These are phyloP conservation scores for Talaromyces sp. DNA, from an alignment of 2,329 filamentous ascomycete species.

Conservation along the genomic window DNA sequence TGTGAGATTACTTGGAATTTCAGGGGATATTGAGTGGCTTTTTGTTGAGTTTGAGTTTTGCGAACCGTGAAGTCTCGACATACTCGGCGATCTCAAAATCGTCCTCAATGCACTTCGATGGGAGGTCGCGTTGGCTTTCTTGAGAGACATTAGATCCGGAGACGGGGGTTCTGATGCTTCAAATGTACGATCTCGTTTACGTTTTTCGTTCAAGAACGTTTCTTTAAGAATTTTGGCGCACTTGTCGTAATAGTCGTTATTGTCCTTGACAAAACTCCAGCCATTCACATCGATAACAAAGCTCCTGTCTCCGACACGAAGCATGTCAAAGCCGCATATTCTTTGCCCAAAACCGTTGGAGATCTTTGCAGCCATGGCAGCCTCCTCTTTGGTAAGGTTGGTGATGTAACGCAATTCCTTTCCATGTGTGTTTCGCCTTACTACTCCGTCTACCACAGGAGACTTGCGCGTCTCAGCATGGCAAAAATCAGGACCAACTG, in stretches of 20 bases:
- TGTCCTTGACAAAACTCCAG: conserved; percentile 99
- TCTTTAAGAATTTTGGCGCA: conserved; percentile 80
- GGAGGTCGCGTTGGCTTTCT: conserved; percentile 33
- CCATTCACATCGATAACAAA: conserved; percentile 99
- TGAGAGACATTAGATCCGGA: conserved; percentile 27
- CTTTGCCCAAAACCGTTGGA: conserved; percentile 87
- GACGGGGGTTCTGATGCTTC: conserved; percentile 30
- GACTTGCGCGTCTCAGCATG: conserved; percentile 97
- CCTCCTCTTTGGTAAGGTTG: conserved; percentile 71
- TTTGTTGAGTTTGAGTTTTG: conserved; percentile 32
- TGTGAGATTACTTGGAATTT: conserved; percentile 27
- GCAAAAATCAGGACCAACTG: conserved; percentile 86
- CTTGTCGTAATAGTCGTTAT: conserved; percentile 95
- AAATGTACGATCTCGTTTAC: conserved; percentile 27
- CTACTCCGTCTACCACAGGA: conserved; percentile 91
- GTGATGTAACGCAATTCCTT: conserved; percentile 97
- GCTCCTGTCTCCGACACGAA: conserved; percentile 81
- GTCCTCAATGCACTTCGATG: conserved; percentile 51
- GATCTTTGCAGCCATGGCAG: conserved; percentile 81
- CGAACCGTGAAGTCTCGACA: conserved; percentile 52
- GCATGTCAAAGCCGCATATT: conserved; percentile 91
- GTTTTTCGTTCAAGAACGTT: conserved; percentile 77
- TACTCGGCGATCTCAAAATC: conserved; percentile 60
- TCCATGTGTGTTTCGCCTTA: conserved; percentile 91
- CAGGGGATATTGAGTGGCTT: conserved; percentile 38